Conservation (phyloP, 2,329 filamentous ascomycete genomes). For the Alternaria arbusti region DNA sequence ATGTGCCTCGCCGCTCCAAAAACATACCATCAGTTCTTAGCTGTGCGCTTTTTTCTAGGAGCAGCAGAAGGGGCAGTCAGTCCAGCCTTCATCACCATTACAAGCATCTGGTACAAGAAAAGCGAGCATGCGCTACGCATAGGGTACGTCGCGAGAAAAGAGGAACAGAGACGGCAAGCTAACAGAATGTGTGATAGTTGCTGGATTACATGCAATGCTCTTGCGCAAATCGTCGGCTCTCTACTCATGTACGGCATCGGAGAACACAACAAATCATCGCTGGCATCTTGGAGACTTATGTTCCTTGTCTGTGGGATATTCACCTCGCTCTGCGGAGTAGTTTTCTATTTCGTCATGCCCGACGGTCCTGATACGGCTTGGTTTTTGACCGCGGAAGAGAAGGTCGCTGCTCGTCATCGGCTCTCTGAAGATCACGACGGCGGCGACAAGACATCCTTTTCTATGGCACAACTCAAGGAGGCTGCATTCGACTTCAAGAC, state of each 20-base stretch:
- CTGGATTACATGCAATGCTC: conserved; percentile 46
- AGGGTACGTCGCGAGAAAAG: conserved; percentile 13
- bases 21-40: too few species aligned
- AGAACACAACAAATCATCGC: conserved; percentile 40
- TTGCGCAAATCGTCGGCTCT: conserved; percentile 55
- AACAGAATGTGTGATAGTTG: too few species aligned
- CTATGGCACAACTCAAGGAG: conserved; percentile 53
- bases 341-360: conserved; percentile 58
- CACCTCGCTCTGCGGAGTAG: conserved; percentile 52
- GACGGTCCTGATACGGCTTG: conserved; percentile 55
- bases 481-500: conserved; percentile 53
- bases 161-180: too few species aligned
- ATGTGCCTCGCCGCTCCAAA: too few species aligned
- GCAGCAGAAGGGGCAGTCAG: conserved; percentile 55
- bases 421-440: conserved; percentile 49
- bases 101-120: conserved; percentile 40
- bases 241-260: conserved; percentile 61
- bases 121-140: conserved; percentile 35
- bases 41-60: conserved; percentile 49
- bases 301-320: conserved; percentile 60
- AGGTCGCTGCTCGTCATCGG: conserved; percentile 49
- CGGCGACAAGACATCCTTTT: conserved; percentile 55
- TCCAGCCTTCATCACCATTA: conserved; percentile 57
- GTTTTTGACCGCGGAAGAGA: conserved; percentile 57
- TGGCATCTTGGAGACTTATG: conserved; percentile 57